Evolutionary conservation across 768 basidiomycete species (phyloP).

Genomic region (Rhizopogon salebrosus): DNA sequence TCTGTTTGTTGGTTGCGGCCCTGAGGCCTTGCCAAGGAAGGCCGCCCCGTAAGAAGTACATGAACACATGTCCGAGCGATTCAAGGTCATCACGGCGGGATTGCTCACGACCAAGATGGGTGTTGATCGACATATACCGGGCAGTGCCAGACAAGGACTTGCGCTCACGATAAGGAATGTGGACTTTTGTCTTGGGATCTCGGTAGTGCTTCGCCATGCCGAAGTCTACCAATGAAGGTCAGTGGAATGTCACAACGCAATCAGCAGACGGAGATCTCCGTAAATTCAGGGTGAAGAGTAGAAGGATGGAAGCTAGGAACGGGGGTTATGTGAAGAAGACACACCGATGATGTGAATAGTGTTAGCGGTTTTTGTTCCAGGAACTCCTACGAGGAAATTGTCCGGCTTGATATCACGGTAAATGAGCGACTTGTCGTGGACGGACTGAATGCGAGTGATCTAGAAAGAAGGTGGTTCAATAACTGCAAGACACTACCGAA

Average conservation of each 20-base stretch:
- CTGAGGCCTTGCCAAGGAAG: conserved; percentile 97
- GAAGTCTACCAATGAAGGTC: conserved; percentile 58
- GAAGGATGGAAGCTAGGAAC: conserved; percentile 5
- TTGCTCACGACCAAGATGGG: conserved; percentile 92
- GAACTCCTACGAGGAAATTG: conserved; percentile 96
- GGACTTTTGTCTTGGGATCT: conserved; percentile 94
- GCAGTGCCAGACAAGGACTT: conserved; percentile 96
- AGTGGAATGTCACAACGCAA: not conserved
- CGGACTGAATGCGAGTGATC: conserved; percentile 94
- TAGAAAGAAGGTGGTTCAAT: conserved; percentile 27
- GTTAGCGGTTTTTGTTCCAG: conserved; percentile 87
- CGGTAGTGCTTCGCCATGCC: conserved; percentile 99
- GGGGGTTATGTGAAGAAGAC: conserved; percentile 21
- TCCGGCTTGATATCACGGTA: conserved; percentile 99
- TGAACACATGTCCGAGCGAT: conserved; percentile 97
- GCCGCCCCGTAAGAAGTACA: conserved; percentile 97
- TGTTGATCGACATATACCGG: conserved; percentile 99
- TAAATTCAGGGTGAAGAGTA: not conserved
- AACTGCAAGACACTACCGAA: conserved; percentile 4
- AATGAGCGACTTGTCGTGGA: conserved; percentile 98
- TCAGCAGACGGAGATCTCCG: not conserved
- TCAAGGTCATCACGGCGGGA: conserved; percentile 95
- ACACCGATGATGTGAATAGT: conserved; percentile 80
- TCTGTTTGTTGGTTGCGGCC: conserved; percentile 98
- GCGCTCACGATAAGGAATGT: conserved; percentile 98